Evolutionary conservation across 306 rosid species (phyloP).

Genomic region (Dryas octopetala): DNA sequence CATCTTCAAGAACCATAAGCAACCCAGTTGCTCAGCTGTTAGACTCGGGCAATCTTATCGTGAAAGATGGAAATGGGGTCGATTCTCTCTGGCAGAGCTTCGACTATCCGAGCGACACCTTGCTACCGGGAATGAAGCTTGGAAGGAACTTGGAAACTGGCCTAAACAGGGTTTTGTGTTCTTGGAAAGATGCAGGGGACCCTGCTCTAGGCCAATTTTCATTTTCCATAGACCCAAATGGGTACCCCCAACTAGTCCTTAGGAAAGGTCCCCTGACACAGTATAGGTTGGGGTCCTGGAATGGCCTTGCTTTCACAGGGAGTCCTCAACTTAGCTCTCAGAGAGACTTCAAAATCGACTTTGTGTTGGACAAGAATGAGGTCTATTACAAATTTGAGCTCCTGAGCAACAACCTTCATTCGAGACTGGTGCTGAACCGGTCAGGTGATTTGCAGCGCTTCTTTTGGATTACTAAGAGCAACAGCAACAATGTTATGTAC

Average conservation of each 20-base stretch:
- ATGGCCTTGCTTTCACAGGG: conserved; percentile 36
- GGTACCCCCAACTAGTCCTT: conserved; percentile 35
- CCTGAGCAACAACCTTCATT: conserved; percentile 16
- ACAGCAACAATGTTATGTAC: neutral
- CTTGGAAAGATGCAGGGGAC: conserved; percentile 47
- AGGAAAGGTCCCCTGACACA: conserved; percentile 32
- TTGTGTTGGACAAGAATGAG: conserved; percentile 37
- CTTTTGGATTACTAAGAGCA: conserved; percentile 27
- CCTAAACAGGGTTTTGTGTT: conserved; percentile 27
- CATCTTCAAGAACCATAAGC: conserved; percentile 15
- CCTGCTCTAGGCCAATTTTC: conserved; percentile 46
- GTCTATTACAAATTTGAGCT: conserved; percentile 42
- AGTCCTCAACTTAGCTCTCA: neutral
- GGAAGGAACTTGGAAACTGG: conserved; percentile 47
- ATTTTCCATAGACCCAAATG: conserved; percentile 6
- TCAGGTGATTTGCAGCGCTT: conserved; percentile 21
- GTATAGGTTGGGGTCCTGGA: conserved; percentile 53
- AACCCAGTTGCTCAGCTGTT: conserved; percentile 44
- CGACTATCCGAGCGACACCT: conserved; percentile 54
- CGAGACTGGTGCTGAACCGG: conserved; percentile 46
- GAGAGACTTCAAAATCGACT: neutral
- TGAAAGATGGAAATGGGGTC: conserved; percentile 22
- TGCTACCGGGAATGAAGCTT: conserved; percentile 57
- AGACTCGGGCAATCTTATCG: conserved; percentile 53
- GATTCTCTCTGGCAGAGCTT: conserved; percentile 55